phyloP scores from a whole-genome alignment of 352 stramenopile species.

The Globisporangium orthogonon region DNA sequence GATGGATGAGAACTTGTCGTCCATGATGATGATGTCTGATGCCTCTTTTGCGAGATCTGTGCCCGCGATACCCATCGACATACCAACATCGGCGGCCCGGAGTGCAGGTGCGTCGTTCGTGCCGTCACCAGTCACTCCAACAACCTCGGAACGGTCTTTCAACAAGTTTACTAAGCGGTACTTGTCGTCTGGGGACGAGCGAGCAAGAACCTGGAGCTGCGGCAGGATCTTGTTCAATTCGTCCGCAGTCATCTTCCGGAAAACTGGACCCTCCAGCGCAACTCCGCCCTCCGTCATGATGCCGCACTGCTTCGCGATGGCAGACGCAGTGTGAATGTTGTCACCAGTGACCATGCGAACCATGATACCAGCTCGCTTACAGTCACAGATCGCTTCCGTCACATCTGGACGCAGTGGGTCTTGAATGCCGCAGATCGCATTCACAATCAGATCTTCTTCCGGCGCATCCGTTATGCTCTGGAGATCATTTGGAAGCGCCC shows the following conservation, averaged over 20 bases:
- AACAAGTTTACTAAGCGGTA: conserved; percentile 91
- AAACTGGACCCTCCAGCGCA: conserved; percentile 89
- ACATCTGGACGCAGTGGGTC: conserved; percentile 95
- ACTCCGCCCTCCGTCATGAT: conserved; percentile 92
- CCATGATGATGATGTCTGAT: conserved; percentile 86
- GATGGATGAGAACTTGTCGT: conserved; percentile 84
- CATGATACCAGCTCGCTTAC: conserved; percentile 95
- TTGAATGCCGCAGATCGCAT: conserved; percentile 94
- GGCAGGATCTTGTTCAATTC: conserved; percentile 61
- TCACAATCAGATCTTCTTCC: conserved; percentile 74
- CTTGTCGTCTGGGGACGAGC: conserved; percentile 96
- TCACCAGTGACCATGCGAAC: conserved; percentile 99
- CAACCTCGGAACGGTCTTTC: conserved; percentile 64
- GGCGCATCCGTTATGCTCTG: conserved; percentile 46
- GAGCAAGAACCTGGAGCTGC: conserved; percentile 85
- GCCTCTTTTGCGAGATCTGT: conserved; percentile 80
- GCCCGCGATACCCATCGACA: conserved; percentile 78
- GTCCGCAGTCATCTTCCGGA: conserved; percentile 77
- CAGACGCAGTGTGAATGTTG: conserved; percentile 96
- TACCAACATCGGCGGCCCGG: conserved; percentile 60
- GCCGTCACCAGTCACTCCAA: conserved; percentile 74
- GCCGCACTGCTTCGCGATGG: conserved; percentile 94
- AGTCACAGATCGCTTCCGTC: conserved; percentile 90
- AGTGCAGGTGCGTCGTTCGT: conserved; percentile 79
- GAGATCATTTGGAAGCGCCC: conserved; percentile 52